Percentiles rank a stretch among this genome's conserved stretches.
Evolutionary conservation across 345 rosid genomes (phyloP).

Genomic region (Toxicodendron radicans): DNA sequence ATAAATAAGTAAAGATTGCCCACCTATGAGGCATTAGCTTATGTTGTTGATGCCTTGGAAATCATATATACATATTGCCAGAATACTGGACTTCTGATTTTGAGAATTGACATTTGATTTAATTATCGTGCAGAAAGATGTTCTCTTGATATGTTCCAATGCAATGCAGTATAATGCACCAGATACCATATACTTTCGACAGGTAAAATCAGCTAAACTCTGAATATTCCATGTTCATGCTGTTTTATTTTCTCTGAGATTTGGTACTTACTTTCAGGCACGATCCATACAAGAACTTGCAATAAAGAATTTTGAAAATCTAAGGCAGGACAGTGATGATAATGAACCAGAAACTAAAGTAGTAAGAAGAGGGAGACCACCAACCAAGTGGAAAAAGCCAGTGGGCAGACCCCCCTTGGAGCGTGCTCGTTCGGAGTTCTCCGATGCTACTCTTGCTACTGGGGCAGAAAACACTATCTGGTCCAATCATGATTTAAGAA

Average conservation of each 20-base stretch:
- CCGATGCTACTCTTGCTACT: slow-evolving; percentile 55
- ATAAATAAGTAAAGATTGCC: not conserved
- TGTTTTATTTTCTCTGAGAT: slow-evolving; percentile 19
- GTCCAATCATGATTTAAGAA: slow-evolving; percentile 41
- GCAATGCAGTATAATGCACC: slow-evolving; percentile 92
- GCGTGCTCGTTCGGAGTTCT: slow-evolving; percentile 38
- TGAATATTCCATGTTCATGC: not conserved
- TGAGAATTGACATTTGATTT: slow-evolving; percentile 6
- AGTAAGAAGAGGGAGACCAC: slow-evolving; percentile 69
- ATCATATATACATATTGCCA: not conserved
- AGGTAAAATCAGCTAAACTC: slow-evolving; percentile 47
- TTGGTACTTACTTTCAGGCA: slow-evolving; percentile 48
- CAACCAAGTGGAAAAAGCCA: slow-evolving; percentile 51
- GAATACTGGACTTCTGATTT: slow-evolving; percentile 2
- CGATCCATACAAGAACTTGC: slow-evolving; percentile 86
- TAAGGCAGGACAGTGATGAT: slow-evolving; percentile 83
- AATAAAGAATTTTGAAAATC: slow-evolving; percentile 68
- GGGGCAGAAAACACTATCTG: slow-evolving; percentile 42
- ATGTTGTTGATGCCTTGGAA: not conserved
- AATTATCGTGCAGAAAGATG: slow-evolving; percentile 57
- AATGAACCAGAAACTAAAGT: slow-evolving; percentile 50
- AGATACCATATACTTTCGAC: slow-evolving; percentile 76
- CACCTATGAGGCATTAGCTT: not conserved
- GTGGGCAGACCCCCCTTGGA: slow-evolving; percentile 52
- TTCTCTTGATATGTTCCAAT: slow-evolving; percentile 73